Conservation (phyloP, 2,329 filamentous ascomycete species). For the Sporothrix luriei region DNA sequence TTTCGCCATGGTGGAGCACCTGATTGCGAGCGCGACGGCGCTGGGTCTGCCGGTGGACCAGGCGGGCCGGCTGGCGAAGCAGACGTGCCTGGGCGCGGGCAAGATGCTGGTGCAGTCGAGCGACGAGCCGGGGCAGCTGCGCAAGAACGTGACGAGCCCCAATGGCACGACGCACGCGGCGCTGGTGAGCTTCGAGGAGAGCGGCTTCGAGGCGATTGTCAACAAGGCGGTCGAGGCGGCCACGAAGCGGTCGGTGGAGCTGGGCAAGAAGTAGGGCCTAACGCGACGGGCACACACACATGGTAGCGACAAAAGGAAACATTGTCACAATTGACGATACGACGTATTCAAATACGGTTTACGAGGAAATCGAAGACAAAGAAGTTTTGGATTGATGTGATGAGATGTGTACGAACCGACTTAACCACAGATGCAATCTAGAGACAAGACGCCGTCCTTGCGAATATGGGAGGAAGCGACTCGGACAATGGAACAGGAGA, state of each 20-base stretch:
- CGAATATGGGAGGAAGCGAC: not conserved
- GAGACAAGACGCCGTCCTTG: conserved; percentile 14
- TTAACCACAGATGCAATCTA: not conserved
- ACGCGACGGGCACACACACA: no score
- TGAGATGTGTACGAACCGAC: not conserved
- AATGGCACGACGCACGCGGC: conserved; percentile 56
- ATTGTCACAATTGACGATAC: not conserved
- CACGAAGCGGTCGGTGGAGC: conserved; percentile 48
- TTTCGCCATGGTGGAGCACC: conserved; percentile 57
- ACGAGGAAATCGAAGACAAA: no score
- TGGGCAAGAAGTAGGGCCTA: conserved; percentile 41
- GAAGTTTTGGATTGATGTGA: not conserved
- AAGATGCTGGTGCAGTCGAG: conserved; percentile 54
- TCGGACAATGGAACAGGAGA: not conserved
- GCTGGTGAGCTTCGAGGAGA: conserved; percentile 52
- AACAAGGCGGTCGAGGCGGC: conserved; percentile 53
- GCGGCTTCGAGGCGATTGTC: conserved; percentile 49
- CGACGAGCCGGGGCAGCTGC: conserved; percentile 51
- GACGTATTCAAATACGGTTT: conserved; percentile 6
- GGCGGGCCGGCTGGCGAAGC: conserved; percentile 53
- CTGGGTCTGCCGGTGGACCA: conserved; percentile 53
- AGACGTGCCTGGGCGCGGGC: conserved; percentile 56
- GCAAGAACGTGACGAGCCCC: conserved; percentile 56
- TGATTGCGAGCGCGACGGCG: conserved; percentile 49
- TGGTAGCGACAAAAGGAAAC: not conserved